Evolutionary conservation across 345 rosid species (phyloP).

Genomic region (Acer campestre): DNA sequence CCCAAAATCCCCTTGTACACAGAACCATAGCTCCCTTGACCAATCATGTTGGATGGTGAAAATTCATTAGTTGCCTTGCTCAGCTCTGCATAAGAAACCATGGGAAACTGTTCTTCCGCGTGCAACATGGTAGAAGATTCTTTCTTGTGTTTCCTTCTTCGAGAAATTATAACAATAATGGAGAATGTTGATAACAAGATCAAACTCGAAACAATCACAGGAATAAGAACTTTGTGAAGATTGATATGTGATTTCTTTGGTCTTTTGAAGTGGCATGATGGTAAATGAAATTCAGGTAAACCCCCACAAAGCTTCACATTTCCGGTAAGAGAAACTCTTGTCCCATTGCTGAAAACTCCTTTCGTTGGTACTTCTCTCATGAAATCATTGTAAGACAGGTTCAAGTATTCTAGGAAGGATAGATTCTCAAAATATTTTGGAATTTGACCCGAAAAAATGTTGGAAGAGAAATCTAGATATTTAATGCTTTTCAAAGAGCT

Average conservation of each 20-base stretch:
- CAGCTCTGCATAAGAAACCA: constrained; percentile 6
- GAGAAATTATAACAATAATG: not conserved
- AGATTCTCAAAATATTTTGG: constrained; percentile 7
- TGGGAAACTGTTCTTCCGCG: not conserved
- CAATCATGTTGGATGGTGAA: constrained; percentile 26
- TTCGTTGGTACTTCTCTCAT: constrained; percentile 20
- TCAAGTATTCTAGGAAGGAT: not conserved
- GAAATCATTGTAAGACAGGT: constrained; percentile 20
- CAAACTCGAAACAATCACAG: not conserved
- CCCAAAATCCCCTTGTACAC: constrained; percentile 33
- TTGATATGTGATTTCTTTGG: not conserved
- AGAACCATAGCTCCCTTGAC: constrained; percentile 28
- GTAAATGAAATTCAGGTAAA: constrained; percentile 12
- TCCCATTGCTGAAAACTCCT: constrained; percentile 14
- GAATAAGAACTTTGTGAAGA: constrained; percentile 13
- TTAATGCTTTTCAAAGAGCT: too few relatives aligned
- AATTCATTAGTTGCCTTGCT: constrained; percentile 28
- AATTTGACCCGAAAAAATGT: constrained; percentile 18
- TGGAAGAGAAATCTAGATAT: constrained; percentile 12
- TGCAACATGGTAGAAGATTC: too few relatives aligned
- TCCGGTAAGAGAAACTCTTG: constrained; percentile 9
- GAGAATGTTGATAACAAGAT: not conserved
- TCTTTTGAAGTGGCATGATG: constrained; percentile 3
- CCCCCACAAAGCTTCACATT: constrained; percentile 20
- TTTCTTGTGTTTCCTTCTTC: not conserved